These are phyloP conservation scores for Casuarina glauca DNA, from an alignment of 306 rosid genomes.

Conservation along the genomic window DNA sequence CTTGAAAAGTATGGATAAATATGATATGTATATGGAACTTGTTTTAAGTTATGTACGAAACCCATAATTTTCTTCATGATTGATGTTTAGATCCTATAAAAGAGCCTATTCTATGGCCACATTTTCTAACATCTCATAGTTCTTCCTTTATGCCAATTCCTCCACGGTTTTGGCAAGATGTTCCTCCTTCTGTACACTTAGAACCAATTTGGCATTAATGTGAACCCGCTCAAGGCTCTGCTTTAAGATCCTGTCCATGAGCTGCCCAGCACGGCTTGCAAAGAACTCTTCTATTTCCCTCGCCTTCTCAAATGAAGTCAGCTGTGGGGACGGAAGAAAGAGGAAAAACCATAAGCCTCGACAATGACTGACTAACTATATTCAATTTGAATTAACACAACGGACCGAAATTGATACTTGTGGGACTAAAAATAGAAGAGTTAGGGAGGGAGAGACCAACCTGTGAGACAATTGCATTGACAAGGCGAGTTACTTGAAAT, in stretches of 20 bases:
- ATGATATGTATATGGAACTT: no score
- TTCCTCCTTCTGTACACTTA: conserved; percentile 52
- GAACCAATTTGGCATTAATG: conserved; percentile 77
- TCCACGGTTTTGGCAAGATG: conserved; percentile 43
- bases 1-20: no score
- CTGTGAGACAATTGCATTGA: conserved; percentile 70
- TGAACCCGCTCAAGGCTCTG: conserved; percentile 84
- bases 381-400: not conserved
- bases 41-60: no score
- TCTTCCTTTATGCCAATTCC: not conserved
- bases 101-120: no score
- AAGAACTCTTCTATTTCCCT: conserved; percentile 84
- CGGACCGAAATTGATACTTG: not conserved
- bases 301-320: conserved; percentile 79
- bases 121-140: no score
- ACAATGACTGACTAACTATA: not conserved
- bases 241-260: conserved; percentile 75
- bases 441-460: conserved; percentile 46
- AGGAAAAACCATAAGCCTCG: not conserved
- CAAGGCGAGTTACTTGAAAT: conserved; percentile 67
- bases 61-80: no score
- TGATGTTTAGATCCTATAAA: no score
- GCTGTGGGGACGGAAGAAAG: conserved; percentile 42
- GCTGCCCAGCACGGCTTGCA: conserved; percentile 39
- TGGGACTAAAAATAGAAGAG: conserved; percentile 6